Evolutionary conservation across 495 filamentous ascomycete genomes (phyloP).

Genomic region (Trichoderma erinaceum): DNA sequence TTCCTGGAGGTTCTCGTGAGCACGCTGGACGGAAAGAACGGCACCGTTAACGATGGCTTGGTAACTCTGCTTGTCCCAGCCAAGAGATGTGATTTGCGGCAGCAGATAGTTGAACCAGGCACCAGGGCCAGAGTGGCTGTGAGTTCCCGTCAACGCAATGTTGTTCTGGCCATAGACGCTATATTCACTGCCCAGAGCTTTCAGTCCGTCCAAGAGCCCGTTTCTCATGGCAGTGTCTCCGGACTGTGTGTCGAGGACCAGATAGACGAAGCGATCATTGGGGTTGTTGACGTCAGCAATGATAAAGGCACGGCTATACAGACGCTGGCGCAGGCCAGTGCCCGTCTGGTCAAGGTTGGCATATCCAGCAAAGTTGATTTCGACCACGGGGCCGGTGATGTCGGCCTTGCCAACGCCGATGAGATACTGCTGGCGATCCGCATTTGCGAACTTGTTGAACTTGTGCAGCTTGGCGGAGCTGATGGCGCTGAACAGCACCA

Average conservation of each 20-base stretch:
- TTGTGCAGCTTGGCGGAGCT: not conserved
- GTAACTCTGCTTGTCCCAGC: conserved; percentile 82
- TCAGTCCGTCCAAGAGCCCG: conserved; percentile 71
- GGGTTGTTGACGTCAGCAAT: conserved; percentile 64
- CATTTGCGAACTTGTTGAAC: conserved; percentile 19
- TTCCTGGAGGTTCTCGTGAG: conserved; percentile 67
- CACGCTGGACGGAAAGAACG: conserved; percentile 72
- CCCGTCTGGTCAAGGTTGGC: conserved; percentile 72
- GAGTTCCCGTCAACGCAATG: conserved; percentile 84
- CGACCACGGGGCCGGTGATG: conserved; percentile 73
- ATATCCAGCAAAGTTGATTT: conserved; percentile 60
- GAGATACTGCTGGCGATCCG: conserved; percentile 54
- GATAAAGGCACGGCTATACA: conserved; percentile 88
- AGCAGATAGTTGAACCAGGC: conserved; percentile 96
- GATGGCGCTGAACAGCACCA: not conserved
- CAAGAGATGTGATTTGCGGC: conserved; percentile 82
- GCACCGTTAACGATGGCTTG: conserved; percentile 86
- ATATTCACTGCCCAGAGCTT: conserved; percentile 46
- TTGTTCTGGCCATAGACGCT: conserved; percentile 66
- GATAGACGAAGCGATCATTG: conserved; percentile 74
- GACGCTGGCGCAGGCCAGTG: conserved; percentile 73
- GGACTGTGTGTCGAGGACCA: conserved; percentile 73
- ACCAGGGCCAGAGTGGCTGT: conserved; percentile 86
- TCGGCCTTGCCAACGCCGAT: conserved; percentile 91
- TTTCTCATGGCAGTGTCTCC: conserved; percentile 87